Evolutionary conservation across 1,284 basidiomycete species (phyloP).

Genomic region (Chalciporus sp.): DNA sequence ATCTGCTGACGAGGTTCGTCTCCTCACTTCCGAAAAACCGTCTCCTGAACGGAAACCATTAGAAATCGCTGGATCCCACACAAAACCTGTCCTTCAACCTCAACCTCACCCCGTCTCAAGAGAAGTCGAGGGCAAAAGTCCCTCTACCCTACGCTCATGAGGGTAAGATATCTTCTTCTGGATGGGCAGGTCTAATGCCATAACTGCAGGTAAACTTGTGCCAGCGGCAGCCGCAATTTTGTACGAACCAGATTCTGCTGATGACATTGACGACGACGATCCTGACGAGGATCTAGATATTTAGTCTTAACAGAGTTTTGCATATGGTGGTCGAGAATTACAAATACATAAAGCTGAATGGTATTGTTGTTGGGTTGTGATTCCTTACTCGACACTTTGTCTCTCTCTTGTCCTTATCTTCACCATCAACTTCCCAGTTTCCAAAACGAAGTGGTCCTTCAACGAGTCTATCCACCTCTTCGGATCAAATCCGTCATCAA

Average conservation of each 20-base stretch:
- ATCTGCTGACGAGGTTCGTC: constrained; percentile 43
- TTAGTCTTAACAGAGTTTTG: constrained; percentile 35
- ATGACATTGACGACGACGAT: constrained; percentile 89
- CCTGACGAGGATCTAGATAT: constrained; percentile 89
- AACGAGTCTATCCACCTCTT: constrained; percentile 32
- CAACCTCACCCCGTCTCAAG: constrained; percentile 81
- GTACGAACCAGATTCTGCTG: constrained; percentile 86
- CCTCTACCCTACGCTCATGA: constrained; percentile 87
- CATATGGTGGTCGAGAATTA: not conserved
- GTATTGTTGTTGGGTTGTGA: not conserved
- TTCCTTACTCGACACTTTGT: constrained; percentile 2
- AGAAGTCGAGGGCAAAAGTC: constrained; percentile 75
- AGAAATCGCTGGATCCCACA: constrained; percentile 55
- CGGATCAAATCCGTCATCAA: constrained; percentile 30
- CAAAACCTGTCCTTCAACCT: constrained; percentile 84
- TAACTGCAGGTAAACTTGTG: constrained; percentile 28
- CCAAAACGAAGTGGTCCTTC: constrained; percentile 34
- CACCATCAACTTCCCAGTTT: constrained; percentile 30
- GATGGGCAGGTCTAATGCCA: constrained; percentile 3
- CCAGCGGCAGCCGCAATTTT: constrained; percentile 44
- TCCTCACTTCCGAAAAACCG: not conserved
- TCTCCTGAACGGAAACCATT: constrained; percentile 6
- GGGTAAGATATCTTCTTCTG: constrained; percentile 44
- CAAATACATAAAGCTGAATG: not conserved
- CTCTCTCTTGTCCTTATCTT: constrained; percentile 20